Percentiles rank a stretch among this genome's conserved stretches.
Conservation (phyloP, 2,329 filamentous ascomycete species). For the Aspergillus sp. region DNA sequence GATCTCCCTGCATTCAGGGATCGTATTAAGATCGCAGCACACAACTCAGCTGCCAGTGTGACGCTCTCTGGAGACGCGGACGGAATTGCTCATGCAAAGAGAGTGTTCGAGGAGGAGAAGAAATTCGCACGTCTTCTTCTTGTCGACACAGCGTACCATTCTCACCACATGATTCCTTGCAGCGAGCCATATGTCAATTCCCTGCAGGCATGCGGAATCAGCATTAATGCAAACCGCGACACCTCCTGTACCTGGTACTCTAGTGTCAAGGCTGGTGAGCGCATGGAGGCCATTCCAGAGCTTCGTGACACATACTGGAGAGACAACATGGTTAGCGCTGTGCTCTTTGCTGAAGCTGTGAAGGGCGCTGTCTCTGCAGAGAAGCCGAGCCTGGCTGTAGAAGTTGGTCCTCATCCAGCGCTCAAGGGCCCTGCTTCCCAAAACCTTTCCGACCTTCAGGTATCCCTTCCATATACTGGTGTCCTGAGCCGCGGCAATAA, state of each 20-base stretch:
- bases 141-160: conserved; percentile 38
- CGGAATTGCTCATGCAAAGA: conserved; percentile 20
- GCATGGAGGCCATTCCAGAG: neutral
- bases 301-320: conserved; percentile 25
- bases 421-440: conserved; percentile 20
- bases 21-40: conserved; percentile 15
- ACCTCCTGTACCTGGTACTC: conserved; percentile 6
- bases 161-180: conserved; percentile 26
- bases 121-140: conserved; percentile 25
- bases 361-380: conserved; percentile 2
- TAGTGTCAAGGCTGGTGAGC: conserved; percentile 2
- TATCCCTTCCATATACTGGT: conserved; percentile 7
- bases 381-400: conserved; percentile 10
- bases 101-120: neutral
- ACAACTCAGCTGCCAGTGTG: conserved; percentile 1
- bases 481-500: conserved; percentile 6
- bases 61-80: conserved; percentile 1
- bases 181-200: neutral
- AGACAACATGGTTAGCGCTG: conserved; percentile 28
- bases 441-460: conserved; percentile 4
- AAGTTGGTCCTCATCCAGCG: conserved; percentile 30
- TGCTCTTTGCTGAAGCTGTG: conserved; percentile 27
- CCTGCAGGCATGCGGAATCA: neutral
- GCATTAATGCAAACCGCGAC: neutral
- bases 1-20: conserved; percentile 10